phyloP scores from a whole-genome alignment of 352 stramenopile genomes.

The Globisporangium lucens region DNA sequence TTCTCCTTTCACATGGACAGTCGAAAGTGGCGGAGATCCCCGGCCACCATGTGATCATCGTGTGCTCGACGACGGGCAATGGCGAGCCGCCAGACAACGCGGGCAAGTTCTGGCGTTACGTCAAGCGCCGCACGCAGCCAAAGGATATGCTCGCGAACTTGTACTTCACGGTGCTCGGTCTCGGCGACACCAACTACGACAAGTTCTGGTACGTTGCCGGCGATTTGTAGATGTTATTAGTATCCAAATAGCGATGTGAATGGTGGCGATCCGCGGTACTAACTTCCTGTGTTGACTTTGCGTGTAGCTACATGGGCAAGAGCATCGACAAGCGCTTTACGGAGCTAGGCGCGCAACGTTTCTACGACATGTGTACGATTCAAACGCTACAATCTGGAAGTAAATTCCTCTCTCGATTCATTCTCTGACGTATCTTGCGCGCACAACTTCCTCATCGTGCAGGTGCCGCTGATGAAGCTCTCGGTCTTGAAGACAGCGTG shows the following conservation, averaged over 20 bases:
- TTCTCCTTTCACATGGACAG: conserved; percentile 14
- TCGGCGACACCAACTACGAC: conserved; percentile 98
- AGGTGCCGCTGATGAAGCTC: conserved; percentile 91
- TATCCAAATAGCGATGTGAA: not conserved
- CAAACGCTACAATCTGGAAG: not conserved
- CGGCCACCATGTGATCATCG: conserved; percentile 69
- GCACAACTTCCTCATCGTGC: conserved; percentile 11
- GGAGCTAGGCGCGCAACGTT: conserved; percentile 83
- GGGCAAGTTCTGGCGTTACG: conserved; percentile 89
- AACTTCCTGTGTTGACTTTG: not conserved
- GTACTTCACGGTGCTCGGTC: conserved; percentile 84
- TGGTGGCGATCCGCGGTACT: not conserved
- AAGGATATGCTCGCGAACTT: conserved; percentile 74
- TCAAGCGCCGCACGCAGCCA: conserved; percentile 86
- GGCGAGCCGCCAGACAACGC: conserved; percentile 94
- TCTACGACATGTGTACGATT: conserved; percentile 56
- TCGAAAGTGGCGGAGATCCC: conserved; percentile 38
- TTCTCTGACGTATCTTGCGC: conserved; percentile 1
- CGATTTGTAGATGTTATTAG: not conserved
- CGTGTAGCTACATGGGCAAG: conserved; percentile 74
- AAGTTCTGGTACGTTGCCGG: conserved; percentile 85
- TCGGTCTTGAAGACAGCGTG: conserved; percentile 93
- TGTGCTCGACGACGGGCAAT: conserved; percentile 95
- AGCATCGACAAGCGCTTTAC: conserved; percentile 86
- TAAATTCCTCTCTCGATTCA: not conserved